Evolutionary conservation across 2,329 filamentous ascomycete genomes (phyloP).

Genomic region (Tolypocladium pustulatum): DNA sequence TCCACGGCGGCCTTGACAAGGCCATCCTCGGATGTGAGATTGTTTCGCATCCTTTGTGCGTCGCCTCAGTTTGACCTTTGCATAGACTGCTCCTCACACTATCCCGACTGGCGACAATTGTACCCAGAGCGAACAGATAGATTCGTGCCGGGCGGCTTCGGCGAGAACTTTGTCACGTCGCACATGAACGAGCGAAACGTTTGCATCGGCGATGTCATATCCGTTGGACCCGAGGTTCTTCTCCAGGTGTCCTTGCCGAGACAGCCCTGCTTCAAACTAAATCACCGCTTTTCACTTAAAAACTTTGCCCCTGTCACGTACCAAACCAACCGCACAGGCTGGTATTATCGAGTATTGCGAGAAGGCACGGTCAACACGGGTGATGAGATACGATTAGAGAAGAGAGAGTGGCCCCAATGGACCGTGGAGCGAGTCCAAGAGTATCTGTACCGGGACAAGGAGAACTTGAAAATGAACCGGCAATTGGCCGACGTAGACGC

Average conservation of each 20-base stretch:
- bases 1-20: constrained; percentile 54
- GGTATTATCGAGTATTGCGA: constrained; percentile 53
- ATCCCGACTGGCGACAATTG: constrained; percentile 41
- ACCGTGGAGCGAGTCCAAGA: constrained; percentile 53
- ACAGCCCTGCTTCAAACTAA: constrained; percentile 58
- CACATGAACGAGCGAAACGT: constrained; percentile 53
- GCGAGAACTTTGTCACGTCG: constrained; percentile 51
- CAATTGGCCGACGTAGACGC: constrained; percentile 39
- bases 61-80: not conserved
- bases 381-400: constrained; percentile 44
- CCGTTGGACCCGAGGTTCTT: constrained; percentile 37
- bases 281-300: constrained; percentile 54
- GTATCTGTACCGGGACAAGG: constrained; percentile 45
- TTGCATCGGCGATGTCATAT: constrained; percentile 52
- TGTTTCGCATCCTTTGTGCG: not conserved
- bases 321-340: constrained; percentile 48
- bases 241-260: constrained; percentile 52
- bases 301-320: constrained; percentile 51
- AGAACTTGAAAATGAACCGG: constrained; percentile 39
- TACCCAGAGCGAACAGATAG: constrained; percentile 37
- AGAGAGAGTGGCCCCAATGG: constrained; percentile 47
- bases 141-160: constrained; percentile 50
- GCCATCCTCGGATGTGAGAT: constrained; percentile 46
- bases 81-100: constrained; percentile 50
- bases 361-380: constrained; percentile 44